A percentile compares a stretch with the other conserved stretches of the same genome.
phyloP scores from a whole-genome alignment of 306 rosid genomes.

The Ochetophila trinervis region DNA sequence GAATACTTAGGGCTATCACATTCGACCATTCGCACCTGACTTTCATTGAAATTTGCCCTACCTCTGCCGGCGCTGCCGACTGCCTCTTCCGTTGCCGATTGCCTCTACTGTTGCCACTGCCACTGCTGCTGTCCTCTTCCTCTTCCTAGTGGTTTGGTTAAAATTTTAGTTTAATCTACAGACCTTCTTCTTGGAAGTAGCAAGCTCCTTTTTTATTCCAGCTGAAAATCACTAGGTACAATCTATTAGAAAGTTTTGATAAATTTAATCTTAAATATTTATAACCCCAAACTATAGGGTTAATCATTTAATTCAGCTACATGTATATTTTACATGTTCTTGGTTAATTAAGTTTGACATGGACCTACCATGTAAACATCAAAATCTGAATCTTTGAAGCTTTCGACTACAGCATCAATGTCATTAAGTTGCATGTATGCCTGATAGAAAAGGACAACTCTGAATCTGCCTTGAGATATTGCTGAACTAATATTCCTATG shows the following conservation, averaged over 20 bases:
- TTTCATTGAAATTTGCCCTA: too few relatives aligned
- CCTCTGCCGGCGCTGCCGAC: too few relatives aligned
- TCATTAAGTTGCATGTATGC: slow-evolving; percentile 77
- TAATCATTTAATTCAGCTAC: background rate
- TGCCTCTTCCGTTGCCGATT: too few relatives aligned
- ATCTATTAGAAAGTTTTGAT: slow-evolving; percentile 11
- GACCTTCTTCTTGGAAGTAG: slow-evolving; percentile 72
- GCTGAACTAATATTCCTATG: too few relatives aligned
- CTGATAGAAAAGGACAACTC: slow-evolving; percentile 39
- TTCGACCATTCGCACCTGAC: too few relatives aligned
- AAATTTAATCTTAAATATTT: background rate
- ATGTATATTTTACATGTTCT: background rate
- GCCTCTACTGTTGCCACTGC: too few relatives aligned
- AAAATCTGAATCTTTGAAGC: slow-evolving; percentile 57
- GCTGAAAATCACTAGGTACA: slow-evolving; percentile 44
- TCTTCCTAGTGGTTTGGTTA: too few relatives aligned
- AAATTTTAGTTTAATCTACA: slow-evolving; percentile 18
- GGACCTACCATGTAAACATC: too few relatives aligned
- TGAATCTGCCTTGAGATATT: too few relatives aligned
- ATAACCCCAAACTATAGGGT: background rate
- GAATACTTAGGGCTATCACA: too few relatives aligned
- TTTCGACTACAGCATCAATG: slow-evolving; percentile 84
- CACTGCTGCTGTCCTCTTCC: too few relatives aligned
- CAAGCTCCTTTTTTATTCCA: slow-evolving; percentile 81
- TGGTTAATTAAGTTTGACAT: background rate